phyloP scores from a whole-genome alignment of 345 rosid species.

The Aquilaria yunnanensis region DNA sequence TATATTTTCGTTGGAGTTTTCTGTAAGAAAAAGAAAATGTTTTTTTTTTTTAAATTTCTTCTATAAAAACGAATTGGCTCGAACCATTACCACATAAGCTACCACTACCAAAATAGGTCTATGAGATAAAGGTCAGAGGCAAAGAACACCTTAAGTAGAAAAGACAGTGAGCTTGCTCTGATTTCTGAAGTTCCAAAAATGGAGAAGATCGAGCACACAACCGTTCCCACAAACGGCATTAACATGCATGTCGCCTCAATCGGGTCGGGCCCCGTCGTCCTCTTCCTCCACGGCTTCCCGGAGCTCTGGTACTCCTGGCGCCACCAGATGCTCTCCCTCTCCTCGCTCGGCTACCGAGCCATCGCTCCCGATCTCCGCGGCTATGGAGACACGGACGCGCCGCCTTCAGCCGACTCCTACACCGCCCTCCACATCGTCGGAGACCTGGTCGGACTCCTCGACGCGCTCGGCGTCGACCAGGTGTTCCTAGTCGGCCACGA shows the following conservation, averaged over 20 bases:
- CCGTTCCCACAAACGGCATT: constrained; percentile 50
- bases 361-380: constrained; percentile 82
- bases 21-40: no score
- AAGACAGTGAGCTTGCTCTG: background rate
- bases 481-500: constrained; percentile 74
- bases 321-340: constrained; percentile 58
- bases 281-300: constrained; percentile 71
- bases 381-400: constrained; percentile 61
- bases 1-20: no score
- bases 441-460: constrained; percentile 45
- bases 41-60: no score
- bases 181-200: constrained; percentile 12
- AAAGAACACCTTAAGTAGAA: no score
- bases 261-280: constrained; percentile 50
- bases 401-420: constrained; percentile 32
- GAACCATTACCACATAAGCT: no score
- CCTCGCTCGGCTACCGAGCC: constrained; percentile 53
- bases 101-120: no score
- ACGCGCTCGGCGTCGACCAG: constrained; percentile 30
- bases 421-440: constrained; percentile 46
- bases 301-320: constrained; percentile 82
- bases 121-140: no score
- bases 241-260: constrained; percentile 61
- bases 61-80: no score
- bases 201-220: constrained; percentile 65